Percentiles rank a stretch among this genome's conserved stretches.
phyloP scores from a whole-genome alignment of 2,329 filamentous ascomycete genomes.

The Scedosporium boydii region DNA sequence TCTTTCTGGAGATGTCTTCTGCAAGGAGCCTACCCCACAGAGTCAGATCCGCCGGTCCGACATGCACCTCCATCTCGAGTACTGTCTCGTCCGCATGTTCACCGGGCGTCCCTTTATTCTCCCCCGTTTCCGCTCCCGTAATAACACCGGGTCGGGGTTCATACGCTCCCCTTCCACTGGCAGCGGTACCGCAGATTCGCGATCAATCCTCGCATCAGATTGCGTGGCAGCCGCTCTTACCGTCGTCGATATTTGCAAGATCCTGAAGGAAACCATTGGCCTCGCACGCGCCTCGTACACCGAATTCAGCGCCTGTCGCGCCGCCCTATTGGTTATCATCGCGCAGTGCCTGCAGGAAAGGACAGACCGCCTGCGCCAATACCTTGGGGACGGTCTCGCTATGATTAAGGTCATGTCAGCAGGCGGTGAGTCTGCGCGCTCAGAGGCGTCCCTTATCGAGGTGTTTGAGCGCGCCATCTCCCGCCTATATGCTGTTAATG shows the following conservation, averaged over 20 bases:
- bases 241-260: constrained; percentile 38
- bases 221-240: constrained; percentile 43
- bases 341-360: constrained; percentile 27
- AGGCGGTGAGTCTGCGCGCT: constrained; percentile 41
- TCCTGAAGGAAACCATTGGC: constrained; percentile 38
- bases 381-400: constrained; percentile 36
- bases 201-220: constrained; percentile 34
- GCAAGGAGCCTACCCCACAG: constrained; percentile 28
- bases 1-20: constrained; percentile 21
- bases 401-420: constrained; percentile 44
- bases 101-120: constrained; percentile 45
- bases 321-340: constrained; percentile 38
- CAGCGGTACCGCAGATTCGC: constrained; percentile 19
- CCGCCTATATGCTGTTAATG: constrained; percentile 33
- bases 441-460: constrained; percentile 42
- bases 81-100: constrained; percentile 43
- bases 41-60: constrained; percentile 34
- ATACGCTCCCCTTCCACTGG: constrained; percentile 17
- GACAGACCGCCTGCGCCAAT: constrained; percentile 30
- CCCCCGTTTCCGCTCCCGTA: constrained; percentile 12
- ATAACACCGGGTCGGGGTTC: constrained; percentile 16
- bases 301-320: constrained; percentile 46
- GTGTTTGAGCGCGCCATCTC: constrained; percentile 38
- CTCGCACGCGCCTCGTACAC: constrained; percentile 46
- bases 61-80: constrained; percentile 41